Evolutionary conservation across 345 rosid genomes (phyloP).

Genomic region (Lepidium africanum): DNA sequence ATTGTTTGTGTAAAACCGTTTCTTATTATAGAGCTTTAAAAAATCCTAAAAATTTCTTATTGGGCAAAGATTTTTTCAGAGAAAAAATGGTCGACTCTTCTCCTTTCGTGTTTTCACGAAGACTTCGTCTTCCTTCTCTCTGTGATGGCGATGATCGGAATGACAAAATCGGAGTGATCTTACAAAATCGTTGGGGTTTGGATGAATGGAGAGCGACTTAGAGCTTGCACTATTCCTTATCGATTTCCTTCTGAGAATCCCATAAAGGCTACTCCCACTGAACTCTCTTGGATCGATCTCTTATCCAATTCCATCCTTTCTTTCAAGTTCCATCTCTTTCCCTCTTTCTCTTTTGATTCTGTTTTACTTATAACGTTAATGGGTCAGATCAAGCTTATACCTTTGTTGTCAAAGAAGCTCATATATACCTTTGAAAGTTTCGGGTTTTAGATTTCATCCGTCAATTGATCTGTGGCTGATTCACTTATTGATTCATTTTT

Average conservation of each 20-base stretch:
- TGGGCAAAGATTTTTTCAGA: too few species aligned
- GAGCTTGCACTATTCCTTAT: slow-evolving; percentile 84
- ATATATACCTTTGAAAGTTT: background rate
- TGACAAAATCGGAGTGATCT: too few species aligned
- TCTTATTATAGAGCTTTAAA: too few species aligned
- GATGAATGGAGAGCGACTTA: too few species aligned
- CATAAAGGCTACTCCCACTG: background rate
- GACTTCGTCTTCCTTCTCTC: too few species aligned
- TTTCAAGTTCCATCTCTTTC: slow-evolving; percentile 47
- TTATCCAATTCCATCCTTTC: slow-evolving; percentile 83
- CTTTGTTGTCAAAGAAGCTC: background rate
- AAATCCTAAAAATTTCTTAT: too few species aligned
- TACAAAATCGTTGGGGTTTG: too few species aligned
- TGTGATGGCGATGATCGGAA: too few species aligned
- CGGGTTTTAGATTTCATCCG: background rate
- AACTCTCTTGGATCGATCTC: slow-evolving; percentile 70
- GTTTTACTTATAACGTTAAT: background rate
- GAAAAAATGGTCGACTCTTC: too few species aligned
- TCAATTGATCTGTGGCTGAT: background rate
- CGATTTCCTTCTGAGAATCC: slow-evolving; percentile 92
- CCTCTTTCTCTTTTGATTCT: background rate
- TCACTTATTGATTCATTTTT: background rate
- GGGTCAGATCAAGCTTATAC: slow-evolving; percentile 1
- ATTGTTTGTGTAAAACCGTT: too few species aligned
- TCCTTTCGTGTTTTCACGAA: too few species aligned